These are phyloP conservation scores for Piromyces sp. DNA, from an alignment of 192 early-diverging fungal genomes.

Conservation along the genomic window DNA sequence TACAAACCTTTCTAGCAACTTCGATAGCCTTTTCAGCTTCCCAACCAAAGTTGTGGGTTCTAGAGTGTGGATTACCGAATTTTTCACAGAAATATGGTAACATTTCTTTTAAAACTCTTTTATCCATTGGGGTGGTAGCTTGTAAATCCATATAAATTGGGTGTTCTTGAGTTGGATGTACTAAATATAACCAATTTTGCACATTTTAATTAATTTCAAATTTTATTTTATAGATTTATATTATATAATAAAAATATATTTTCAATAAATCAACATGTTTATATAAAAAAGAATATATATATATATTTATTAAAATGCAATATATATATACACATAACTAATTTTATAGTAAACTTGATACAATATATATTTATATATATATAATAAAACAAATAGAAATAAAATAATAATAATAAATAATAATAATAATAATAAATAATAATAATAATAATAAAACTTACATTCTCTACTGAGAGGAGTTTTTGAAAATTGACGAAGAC, in stretches of 20 bases:
- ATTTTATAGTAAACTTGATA: too few species aligned
- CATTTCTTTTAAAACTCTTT: constrained; percentile 84
- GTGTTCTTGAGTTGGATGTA: neutral
- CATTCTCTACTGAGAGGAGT: neutral
- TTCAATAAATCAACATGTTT: too few species aligned
- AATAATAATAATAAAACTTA: neutral
- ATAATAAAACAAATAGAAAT: too few species aligned
- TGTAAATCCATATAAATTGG: constrained; percentile 18
- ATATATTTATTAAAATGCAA: too few species aligned
- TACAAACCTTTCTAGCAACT: constrained; percentile 50
- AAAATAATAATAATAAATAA: too few species aligned
- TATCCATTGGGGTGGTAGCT: constrained; percentile 84
- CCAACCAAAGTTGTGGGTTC: constrained; percentile 96
- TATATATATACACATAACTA: too few species aligned
- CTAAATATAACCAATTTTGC: neutral
- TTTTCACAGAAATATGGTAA: constrained; percentile 77
- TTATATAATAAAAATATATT: too few species aligned
- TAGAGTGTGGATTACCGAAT: constrained; percentile 91
- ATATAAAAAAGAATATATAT: too few species aligned
- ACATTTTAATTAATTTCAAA: too few species aligned
- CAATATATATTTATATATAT: too few species aligned
- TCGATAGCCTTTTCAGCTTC: constrained; percentile 83
- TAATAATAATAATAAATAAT: too few species aligned
- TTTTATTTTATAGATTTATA: too few species aligned
- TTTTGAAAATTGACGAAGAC: neutral